Base-by-base conservation (phyloP, 139 green algal genomes). In the Chlorella sp. region DNA sequence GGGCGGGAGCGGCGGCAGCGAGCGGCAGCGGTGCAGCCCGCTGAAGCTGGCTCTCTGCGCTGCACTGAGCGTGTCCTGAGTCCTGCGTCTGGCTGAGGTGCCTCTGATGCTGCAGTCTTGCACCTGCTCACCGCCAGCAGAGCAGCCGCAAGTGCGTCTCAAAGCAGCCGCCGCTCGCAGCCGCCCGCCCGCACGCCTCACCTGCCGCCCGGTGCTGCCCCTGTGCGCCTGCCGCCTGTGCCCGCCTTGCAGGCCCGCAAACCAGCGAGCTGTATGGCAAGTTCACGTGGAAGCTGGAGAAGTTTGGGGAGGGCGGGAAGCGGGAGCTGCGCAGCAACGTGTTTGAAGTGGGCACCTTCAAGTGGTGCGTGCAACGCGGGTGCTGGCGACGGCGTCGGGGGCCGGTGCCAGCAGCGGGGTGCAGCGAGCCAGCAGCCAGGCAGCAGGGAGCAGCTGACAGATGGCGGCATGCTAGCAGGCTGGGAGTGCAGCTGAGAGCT, bases 211-310 rank as follows among this genome's bases (percentile, higher is more conserved):
- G n/a, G 7, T 12, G 64, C 18, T 66, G 61, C 30, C 64, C 66
- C 11, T 60, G 48, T 37, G 24, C 28, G 18, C 9, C 57, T 66
- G 26, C 34, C 36, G 48, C 81, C 22, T 28, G 11, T 39, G 76
- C 75, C 53, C 37, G 40, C 64, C n/a, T 9, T 83, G 81, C 87
- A 90, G 87, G 66, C 42, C 66, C 48, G 11, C 69, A 61, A 28
- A 83, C 66, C 24, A 66, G 81, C 24, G 88, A 88, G 28, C 94
- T 99, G 36, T 99, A 99, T 83, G 97, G 98, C 61, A 99, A 98
- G 90, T 99, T 99, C 92, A 99, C 98, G 5, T 99, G 98, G 98
- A 98, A 98, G 87, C 98, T 99, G 66, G 96, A 98, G 40, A 98
- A 98, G 88, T 99, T 99, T 88, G 96, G 93, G 22, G 97, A 99